Base-by-base conservation (phyloP, 805 yeast genomes). In the Candida chilensis region DNA sequence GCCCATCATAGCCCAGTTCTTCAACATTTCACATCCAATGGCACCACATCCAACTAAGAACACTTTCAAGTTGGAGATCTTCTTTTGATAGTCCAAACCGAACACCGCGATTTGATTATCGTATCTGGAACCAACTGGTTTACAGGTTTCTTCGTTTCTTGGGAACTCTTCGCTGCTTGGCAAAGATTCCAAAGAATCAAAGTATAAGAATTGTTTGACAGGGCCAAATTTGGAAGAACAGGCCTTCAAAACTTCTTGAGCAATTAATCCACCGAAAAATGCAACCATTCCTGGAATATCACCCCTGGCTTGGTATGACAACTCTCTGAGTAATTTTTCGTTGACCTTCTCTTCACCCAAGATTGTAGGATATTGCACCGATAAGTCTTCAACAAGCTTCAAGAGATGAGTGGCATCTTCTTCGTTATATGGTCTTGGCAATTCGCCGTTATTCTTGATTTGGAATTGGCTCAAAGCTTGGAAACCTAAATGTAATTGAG, bases 41-140 rank as follows among this genome's bases (percentile, higher is more conserved):
- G 98, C 98, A 52, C 98, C 98, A 2, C 96, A 70, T 27, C 98
- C 98, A 24, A 92, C 98, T 41, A 92, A 64, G 55, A 92, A 90
- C 3, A 88, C 86, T 47, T 75, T 80, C 38, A 82, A 61, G 54
- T 88, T 85, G 22, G 84, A 74, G 34, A 92, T 60, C 27, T 60
- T 62, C 46, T 80, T 74, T 50, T 86, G 90, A 57, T 74, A 85
- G 26, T 73, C 74, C 29, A 71, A 50, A 36, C 98, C 98, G 44
- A 87, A 87, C 1, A 90, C 95, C 2, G 97, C 96, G 48, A 87
- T 83, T 62, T 87, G 95, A n/a, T 76, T 74, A 55, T 92, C 98
- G 50, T 92, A 92, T 51, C 98, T 78, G 5, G 94, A 67, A 26
- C 78, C 76, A 30, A 71, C 55, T 20, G 97, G 90, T 34, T 73